Conservation (phyloP, 1,284 basidiomycete genomes). For the Rhodotorula sp. region DNA sequence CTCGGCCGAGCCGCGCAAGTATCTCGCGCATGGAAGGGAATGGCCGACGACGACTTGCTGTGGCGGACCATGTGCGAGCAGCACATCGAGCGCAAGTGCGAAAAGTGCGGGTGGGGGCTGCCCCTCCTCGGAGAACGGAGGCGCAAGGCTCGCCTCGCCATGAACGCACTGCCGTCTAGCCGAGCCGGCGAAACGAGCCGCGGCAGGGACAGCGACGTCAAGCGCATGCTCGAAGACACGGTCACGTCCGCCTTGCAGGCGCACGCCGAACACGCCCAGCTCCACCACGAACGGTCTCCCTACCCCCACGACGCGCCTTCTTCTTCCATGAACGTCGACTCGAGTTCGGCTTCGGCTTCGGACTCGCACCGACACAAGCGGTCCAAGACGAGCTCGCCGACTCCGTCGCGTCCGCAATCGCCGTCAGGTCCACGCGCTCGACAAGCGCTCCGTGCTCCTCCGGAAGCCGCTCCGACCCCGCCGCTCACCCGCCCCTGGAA, state of each 20-base stretch:
- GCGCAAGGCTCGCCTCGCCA: constrained; percentile 38
- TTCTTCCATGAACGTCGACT: constrained; percentile 7
- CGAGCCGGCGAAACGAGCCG: constrained; percentile 15
- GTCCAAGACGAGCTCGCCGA: constrained; percentile 34
- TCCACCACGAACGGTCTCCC: constrained; percentile 46
- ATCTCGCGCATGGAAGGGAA: constrained; percentile 74
- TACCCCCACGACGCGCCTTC: constrained; percentile 37
- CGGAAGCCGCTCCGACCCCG: constrained; percentile 9
- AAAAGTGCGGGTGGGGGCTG: constrained; percentile 96
- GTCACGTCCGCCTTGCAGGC: constrained; percentile 20
- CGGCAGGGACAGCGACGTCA: constrained; percentile 16
- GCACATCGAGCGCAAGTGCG: constrained; percentile 95
- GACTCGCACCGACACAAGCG: constrained; percentile 37
- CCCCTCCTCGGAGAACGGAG: constrained; percentile 77
- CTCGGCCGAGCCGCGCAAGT: constrained; percentile 96
- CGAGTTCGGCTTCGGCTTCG: constrained; percentile 1
- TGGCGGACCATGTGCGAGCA: constrained; percentile 98
- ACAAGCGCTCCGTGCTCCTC: background rate
- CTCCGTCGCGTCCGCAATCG: constrained; percentile 20
- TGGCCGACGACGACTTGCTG: constrained; percentile 93
- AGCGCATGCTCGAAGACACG: constrained; percentile 23
- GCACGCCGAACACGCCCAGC: constrained; percentile 43
- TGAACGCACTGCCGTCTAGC: constrained; percentile 26
- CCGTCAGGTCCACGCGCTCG: constrained; percentile 2
- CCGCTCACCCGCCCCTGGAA: constrained; percentile 88